Evolutionary conservation across 768 basidiomycete species (phyloP).

Genomic region (Lentinula boryana): DNA sequence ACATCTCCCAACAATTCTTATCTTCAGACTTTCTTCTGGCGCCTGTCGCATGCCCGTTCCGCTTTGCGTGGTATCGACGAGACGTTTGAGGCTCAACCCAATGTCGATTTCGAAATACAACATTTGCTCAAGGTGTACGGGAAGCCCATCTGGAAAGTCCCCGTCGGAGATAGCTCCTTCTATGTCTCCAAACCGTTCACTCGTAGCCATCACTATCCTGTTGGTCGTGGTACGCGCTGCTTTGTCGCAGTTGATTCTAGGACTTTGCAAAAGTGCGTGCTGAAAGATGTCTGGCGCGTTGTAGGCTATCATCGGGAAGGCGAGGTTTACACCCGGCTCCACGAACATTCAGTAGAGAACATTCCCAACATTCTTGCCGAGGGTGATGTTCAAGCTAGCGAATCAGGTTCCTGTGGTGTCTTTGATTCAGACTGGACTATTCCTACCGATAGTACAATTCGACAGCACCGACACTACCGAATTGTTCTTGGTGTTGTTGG

Average conservation of each 20-base stretch:
- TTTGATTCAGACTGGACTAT: background rate
- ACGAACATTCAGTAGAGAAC: conserved; percentile 1
- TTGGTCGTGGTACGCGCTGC: conserved; percentile 13
- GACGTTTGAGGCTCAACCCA: background rate
- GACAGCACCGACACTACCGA: background rate
- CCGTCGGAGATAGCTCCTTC: background rate
- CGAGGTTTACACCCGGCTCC: conserved; percentile 7
- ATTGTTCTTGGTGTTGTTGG: conserved; percentile 10
- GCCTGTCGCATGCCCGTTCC: conserved; percentile 8
- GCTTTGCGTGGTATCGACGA: conserved; percentile 11
- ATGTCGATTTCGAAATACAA: too few relatives aligned
- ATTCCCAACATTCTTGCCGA: too few relatives aligned
- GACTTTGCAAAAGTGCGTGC: conserved; percentile 2
- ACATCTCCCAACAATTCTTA: background rate
- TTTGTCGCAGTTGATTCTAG: conserved; percentile 8
- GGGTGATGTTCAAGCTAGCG: background rate
- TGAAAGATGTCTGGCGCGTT: conserved; percentile 13
- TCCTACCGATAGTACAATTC: background rate
- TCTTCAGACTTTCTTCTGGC: conserved; percentile 10
- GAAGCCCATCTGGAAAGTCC: too few relatives aligned
- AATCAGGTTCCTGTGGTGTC: conserved; percentile 1
- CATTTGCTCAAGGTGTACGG: too few relatives aligned
- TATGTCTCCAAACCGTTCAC: conserved; percentile 8
- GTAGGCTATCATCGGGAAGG: conserved; percentile 10
- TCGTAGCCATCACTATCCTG: conserved; percentile 7